Percentiles rank a stretch among this genome's conserved stretches.
Evolutionary conservation across 176 grass and related monocot genomes (phyloP).

Genomic region (Otatea glauca): DNA sequence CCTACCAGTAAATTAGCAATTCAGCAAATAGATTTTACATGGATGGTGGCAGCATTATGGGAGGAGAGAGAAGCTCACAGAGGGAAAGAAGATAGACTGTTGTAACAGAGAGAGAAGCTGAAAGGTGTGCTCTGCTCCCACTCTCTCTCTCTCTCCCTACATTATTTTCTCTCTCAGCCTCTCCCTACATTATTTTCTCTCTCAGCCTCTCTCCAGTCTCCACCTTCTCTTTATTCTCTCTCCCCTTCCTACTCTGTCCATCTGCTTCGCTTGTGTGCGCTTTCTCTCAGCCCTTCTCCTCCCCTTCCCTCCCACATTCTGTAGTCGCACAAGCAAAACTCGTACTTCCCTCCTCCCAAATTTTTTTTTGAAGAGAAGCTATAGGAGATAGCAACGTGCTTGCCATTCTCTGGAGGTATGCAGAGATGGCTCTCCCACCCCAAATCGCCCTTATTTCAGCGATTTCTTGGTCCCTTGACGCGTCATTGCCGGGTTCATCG

Average conservation of each 20-base stretch:
- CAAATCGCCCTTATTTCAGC: not conserved
- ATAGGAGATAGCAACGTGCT: not conserved
- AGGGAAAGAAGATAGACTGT: not conserved
- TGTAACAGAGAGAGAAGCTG: constrained; percentile 36
- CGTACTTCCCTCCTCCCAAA: not conserved
- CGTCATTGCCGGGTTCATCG: constrained; percentile 18
- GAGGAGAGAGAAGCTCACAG: constrained; percentile 13
- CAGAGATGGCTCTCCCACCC: no score
- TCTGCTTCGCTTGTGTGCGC: constrained; percentile 37
- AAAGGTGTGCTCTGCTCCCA: constrained; percentile 50
- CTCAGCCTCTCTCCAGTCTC: no score
- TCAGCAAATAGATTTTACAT: constrained; percentile 28
- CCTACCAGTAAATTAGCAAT: not conserved
- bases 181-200: constrained; percentile 49
- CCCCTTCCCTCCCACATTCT: constrained; percentile 3
- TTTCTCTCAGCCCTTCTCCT: not conserved
- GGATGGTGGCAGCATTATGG: constrained; percentile 10
- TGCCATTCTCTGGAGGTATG: constrained; percentile 40
- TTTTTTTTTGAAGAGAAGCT: not conserved
- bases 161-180: constrained; percentile 53
- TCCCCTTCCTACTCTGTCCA: constrained; percentile 39
- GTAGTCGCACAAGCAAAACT: constrained; percentile 24
- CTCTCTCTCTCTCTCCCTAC: constrained; percentile 17
- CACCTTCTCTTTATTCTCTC: constrained; percentile 44
- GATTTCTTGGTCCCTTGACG: not conserved